These are phyloP conservation scores for Arthrobotrys megalospora DNA, from an alignment of 2,329 filamentous ascomycete genomes.

Conservation along the genomic window DNA sequence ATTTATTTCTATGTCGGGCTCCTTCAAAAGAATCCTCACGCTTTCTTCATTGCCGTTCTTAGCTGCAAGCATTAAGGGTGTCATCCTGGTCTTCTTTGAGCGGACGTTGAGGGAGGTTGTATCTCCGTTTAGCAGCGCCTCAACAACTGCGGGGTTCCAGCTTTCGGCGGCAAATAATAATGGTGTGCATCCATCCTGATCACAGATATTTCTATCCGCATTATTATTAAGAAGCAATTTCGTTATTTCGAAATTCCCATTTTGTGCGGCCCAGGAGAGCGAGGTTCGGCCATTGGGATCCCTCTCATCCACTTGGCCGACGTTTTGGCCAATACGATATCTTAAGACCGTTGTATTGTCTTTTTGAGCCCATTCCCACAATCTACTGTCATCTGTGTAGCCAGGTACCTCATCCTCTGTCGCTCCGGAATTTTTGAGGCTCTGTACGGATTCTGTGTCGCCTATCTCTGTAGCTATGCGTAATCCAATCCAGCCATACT, in stretches of 20 bases:
- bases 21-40: background rate
- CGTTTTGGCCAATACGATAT: constrained; percentile 7
- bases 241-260: constrained; percentile 29
- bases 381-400: background rate
- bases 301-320: background rate
- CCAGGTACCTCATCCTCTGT: constrained; percentile 19
- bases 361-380: constrained; percentile 38
- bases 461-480: constrained; percentile 32
- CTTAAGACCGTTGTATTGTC: constrained; percentile 6
- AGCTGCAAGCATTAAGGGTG: constrained; percentile 38
- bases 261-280: constrained; percentile 27
- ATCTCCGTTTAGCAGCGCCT: background rate
- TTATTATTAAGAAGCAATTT: constrained; percentile 17
- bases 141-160: background rate
- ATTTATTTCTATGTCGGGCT: background rate
- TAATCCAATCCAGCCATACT: constrained; percentile 50
- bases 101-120: constrained; percentile 1
- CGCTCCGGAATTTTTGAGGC: constrained; percentile 3
- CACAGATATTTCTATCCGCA: constrained; percentile 2
- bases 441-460: background rate
- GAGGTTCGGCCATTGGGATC: constrained; percentile 25
- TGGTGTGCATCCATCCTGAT: constrained; percentile 24
- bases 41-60: background rate
- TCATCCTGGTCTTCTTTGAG: background rate
- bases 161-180: constrained; percentile 28